phyloP scores from a whole-genome alignment of 768 basidiomycete genomes.

The Boletus bicolor region DNA sequence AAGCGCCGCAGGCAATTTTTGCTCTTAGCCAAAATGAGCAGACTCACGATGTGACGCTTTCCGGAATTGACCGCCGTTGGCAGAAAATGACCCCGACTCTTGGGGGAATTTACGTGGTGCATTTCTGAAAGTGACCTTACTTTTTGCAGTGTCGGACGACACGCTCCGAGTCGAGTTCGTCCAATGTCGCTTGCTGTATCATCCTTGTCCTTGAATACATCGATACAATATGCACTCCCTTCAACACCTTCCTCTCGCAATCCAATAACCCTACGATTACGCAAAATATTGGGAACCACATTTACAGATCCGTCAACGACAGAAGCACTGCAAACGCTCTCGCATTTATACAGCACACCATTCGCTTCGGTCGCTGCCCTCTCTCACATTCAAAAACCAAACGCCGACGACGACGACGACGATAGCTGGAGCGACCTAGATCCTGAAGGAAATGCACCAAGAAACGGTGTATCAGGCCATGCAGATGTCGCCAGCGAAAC shows the following conservation, averaged over 20 bases:
- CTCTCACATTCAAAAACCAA: constrained; percentile 12
- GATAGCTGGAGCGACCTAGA: constrained; percentile 27
- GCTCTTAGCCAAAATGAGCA: too few species aligned
- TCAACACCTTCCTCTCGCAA: constrained; percentile 39
- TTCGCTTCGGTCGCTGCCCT: constrained; percentile 17
- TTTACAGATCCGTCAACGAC: constrained; percentile 74
- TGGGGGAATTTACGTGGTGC: too few species aligned
- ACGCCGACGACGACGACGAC: constrained; percentile 35
- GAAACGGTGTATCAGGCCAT: constrained; percentile 10
- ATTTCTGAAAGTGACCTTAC: too few species aligned
- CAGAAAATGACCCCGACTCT: too few species aligned
- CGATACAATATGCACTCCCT: constrained; percentile 11
- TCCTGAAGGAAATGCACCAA: constrained; percentile 6
- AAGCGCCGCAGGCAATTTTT: too few species aligned
- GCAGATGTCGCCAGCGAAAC: constrained; percentile 51
- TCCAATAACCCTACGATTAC: constrained; percentile 82
- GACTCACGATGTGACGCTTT: too few species aligned
- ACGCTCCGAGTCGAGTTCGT: too few species aligned
- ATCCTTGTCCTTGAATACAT: background rate
- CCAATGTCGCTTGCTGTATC: too few species aligned
- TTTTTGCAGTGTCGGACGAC: too few species aligned
- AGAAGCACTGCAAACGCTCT: constrained; percentile 81
- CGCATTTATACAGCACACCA: constrained; percentile 61
- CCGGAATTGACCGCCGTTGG: too few species aligned
- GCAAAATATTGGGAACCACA: constrained; percentile 82